phyloP scores from a whole-genome alignment of 2,329 filamentous ascomycete genomes.

The Didymella exigua region DNA sequence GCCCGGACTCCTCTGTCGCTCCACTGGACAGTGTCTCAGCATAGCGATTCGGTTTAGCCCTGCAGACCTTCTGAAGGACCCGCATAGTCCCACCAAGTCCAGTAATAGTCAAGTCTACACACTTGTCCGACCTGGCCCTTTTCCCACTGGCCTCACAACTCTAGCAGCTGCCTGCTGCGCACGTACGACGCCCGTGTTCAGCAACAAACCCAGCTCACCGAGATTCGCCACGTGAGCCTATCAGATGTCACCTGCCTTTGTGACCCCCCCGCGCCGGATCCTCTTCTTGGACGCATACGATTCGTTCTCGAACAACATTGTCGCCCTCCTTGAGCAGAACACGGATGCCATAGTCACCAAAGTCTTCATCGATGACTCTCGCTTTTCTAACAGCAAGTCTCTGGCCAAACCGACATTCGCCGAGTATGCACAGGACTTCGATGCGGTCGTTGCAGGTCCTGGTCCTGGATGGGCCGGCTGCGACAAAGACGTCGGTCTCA shows the following conservation, averaged over 20 bases:
- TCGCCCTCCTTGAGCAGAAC: slow-evolving; percentile 75
- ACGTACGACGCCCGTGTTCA: background rate
- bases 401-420: slow-evolving; percentile 42
- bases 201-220: background rate
- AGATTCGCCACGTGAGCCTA: slow-evolving; percentile 12
- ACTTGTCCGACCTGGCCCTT: background rate
- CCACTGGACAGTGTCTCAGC: background rate
- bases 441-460: slow-evolving; percentile 87
- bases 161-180: background rate
- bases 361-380: slow-evolving; percentile 67
- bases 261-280: slow-evolving; percentile 56
- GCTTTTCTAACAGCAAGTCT: slow-evolving; percentile 22
- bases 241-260: slow-evolving; percentile 38
- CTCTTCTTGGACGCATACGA: slow-evolving; percentile 96
- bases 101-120: background rate
- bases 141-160: background rate
- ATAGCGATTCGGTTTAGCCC: background rate
- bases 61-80: background rate
- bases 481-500: slow-evolving; percentile 79
- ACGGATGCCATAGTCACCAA: slow-evolving; percentile 72
- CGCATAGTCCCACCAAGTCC: background rate
- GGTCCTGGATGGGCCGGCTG: slow-evolving; percentile 82
- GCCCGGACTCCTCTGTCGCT: background rate
- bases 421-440: slow-evolving; percentile 64
- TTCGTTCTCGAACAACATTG: slow-evolving; percentile 95